These are phyloP conservation scores for Herpetospermum pedunculosum DNA, from an alignment of 306 rosid species.

Conservation along the genomic window DNA sequence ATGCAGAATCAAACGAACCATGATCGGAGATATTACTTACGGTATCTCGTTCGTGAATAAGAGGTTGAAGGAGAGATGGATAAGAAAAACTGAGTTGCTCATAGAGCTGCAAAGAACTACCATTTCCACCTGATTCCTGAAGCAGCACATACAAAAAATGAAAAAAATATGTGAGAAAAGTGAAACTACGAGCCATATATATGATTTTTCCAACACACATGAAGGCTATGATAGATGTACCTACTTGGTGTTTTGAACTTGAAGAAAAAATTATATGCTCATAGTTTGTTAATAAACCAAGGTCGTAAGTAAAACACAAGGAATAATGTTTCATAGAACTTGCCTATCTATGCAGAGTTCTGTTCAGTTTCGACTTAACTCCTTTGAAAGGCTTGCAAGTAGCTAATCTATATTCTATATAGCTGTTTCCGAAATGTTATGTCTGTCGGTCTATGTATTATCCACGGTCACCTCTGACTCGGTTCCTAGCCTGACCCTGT, in stretches of 20 bases:
- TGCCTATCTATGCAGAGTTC: background rate
- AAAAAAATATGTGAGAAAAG: background rate
- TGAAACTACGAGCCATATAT: background rate
- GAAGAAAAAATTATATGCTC: no score
- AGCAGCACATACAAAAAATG: slow-evolving; percentile 1
- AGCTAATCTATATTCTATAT: background rate
- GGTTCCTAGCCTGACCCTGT: background rate
- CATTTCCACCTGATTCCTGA: slow-evolving; percentile 47
- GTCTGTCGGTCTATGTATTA: background rate
- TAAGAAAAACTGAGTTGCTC: slow-evolving; percentile 66
- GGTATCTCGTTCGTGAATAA: slow-evolving; percentile 78
- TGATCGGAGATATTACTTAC: slow-evolving; percentile 25
- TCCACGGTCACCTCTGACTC: background rate
- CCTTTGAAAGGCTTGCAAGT: background rate
- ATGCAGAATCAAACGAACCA: background rate
- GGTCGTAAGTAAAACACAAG: no score
- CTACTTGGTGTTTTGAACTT: no score
- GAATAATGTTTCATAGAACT: background rate
- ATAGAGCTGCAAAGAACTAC: slow-evolving; percentile 54
- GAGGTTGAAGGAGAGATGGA: slow-evolving; percentile 75
- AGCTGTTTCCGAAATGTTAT: no score
- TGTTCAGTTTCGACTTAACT: background rate
- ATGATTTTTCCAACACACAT: background rate
- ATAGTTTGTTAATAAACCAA: no score
- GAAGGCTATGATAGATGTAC: background rate